Evolutionary conservation across 2,329 filamentous ascomycete species (phyloP).

Genomic region (Stenocarpella maydis): DNA sequence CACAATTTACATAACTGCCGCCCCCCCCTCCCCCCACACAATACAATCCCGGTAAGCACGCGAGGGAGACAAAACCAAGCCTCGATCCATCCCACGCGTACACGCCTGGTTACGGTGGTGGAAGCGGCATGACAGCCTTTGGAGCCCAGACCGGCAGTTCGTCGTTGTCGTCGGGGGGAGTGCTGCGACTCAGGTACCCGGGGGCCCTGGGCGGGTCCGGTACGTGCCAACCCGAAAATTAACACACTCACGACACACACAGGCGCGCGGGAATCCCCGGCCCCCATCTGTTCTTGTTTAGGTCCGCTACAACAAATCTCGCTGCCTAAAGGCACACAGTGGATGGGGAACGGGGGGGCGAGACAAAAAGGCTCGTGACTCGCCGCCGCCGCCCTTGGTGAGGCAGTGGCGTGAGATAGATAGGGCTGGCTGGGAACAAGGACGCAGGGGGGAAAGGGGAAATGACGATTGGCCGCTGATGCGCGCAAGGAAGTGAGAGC

Average conservation of each 20-base stretch:
- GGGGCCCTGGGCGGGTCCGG: neutral
- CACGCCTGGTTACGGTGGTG: neutral
- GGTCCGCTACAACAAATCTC: conserved; percentile 4
- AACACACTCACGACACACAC: neutral
- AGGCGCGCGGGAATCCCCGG: conserved; percentile 12
- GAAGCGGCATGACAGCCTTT: neutral
- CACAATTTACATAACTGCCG: neutral
- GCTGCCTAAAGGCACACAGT: conserved; percentile 4
- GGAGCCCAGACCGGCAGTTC: neutral
- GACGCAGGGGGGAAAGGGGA: neutral
- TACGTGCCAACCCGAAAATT: neutral
- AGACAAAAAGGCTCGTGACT: conserved; percentile 12
- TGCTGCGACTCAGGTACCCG: conserved; percentile 8
- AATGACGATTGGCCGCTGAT: conserved; percentile 23
- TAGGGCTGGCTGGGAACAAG: neutral
- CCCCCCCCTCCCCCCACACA: neutral
- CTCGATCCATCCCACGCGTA: neutral
- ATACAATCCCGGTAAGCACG: neutral
- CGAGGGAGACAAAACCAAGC: neutral
- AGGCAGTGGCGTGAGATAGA: conserved; percentile 11
- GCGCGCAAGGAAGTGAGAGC: conserved; percentile 22
- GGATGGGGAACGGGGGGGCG: neutral
- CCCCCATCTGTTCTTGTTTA: no score
- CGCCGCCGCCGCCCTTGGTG: neutral
- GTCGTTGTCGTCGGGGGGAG: neutral